Percentiles rank a stretch among this genome's conserved stretches.
phyloP scores from a whole-genome alignment of 352 stramenopile genomes.

The Globisporangium recalcitrans region DNA sequence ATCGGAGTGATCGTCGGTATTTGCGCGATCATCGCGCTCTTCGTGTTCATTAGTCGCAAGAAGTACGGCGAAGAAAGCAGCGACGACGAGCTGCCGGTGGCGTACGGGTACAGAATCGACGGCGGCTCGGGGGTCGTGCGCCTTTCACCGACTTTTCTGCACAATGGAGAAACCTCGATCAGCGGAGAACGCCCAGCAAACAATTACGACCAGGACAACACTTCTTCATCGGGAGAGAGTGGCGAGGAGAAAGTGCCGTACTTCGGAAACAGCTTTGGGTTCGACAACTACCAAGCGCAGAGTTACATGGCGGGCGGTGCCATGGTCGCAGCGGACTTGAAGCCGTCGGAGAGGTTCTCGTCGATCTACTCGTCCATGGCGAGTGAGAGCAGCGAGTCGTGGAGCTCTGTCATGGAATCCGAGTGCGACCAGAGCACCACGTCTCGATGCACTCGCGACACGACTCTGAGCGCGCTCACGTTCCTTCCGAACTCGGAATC shows the following conservation, averaged over 20 bases:
- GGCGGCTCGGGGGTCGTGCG: conserved; percentile 31
- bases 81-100: conserved; percentile 41
- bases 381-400: conserved; percentile 53
- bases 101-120: conserved; percentile 40
- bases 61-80: conserved; percentile 42
- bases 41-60: conserved; percentile 56
- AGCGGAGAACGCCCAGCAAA: conserved; percentile 18
- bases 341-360: conserved; percentile 28
- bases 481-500: conserved; percentile 35
- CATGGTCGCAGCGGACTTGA: conserved; percentile 17
- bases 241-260: conserved; percentile 16
- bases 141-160: conserved; percentile 53
- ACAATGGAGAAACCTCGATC: conserved; percentile 31
- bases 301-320: conserved; percentile 9
- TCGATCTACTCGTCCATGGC: conserved; percentile 40
- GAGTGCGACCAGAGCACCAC: conserved; percentile 36
- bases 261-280: conserved; percentile 15
- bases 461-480: conserved; percentile 55
- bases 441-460: conserved; percentile 67
- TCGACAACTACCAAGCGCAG: conserved; percentile 16
- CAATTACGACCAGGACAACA: conserved; percentile 11
- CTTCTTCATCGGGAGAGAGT: conserved; percentile 20
- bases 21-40: conserved; percentile 43
- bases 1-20: conserved; percentile 66
- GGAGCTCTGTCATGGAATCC: conserved; percentile 72